These are phyloP conservation scores for Syncephalis fuscata DNA, from an alignment of 371 early-diverging fungal species.

Conservation along the genomic window DNA sequence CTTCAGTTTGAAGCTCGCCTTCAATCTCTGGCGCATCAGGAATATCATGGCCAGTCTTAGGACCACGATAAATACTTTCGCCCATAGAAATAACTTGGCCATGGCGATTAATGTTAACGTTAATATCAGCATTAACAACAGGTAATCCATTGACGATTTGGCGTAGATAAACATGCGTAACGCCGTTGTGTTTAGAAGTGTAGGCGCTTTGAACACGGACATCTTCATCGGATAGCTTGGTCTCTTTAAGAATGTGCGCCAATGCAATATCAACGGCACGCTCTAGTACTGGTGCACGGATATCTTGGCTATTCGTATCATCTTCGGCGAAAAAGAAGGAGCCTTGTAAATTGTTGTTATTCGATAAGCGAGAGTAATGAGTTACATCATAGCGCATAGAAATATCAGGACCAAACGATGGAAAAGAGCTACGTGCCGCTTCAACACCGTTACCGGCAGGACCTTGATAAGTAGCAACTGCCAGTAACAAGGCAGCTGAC, in stretches of 20 bases:
- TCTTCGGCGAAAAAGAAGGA: background rate
- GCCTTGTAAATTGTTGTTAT: too few relatives aligned
- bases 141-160: slow-evolving; percentile 55
- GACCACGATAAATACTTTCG: slow-evolving; percentile 35
- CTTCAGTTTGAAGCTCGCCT: too few relatives aligned
- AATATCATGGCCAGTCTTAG: too few relatives aligned
- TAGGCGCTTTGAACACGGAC: slow-evolving; percentile 33
- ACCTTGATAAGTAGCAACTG: too few relatives aligned
- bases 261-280: background rate
- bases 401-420: background rate
- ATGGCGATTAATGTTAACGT: slow-evolving; percentile 53
- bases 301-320: background rate
- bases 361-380: too few relatives aligned
- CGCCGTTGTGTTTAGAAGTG: slow-evolving; percentile 48
- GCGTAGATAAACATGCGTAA: slow-evolving; percentile 67
- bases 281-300: background rate
- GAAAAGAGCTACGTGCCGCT: background rate
- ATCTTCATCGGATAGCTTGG: background rate
- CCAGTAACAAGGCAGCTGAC: too few relatives aligned
- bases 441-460: background rate
- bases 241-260: background rate
- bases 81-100: slow-evolving; percentile 60
- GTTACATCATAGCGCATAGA: background rate
- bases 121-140: slow-evolving; percentile 66
- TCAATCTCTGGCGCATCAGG: too few relatives aligned